Evolutionary conservation across 2,329 filamentous ascomycete species (phyloP).

Genomic region (Hymenoscyphus scutula): DNA sequence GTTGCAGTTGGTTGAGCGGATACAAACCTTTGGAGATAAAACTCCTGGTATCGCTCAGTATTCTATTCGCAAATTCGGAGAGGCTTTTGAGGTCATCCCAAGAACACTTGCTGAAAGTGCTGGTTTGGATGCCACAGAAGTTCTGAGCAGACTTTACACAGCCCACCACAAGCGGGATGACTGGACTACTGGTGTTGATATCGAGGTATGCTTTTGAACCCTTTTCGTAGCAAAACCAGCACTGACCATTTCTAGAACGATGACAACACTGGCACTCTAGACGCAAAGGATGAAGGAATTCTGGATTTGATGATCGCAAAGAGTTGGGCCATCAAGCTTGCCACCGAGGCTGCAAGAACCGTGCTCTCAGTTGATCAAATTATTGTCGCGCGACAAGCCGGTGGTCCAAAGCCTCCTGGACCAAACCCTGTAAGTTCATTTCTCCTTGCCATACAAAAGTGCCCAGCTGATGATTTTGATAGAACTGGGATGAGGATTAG

Average conservation of each 20-base stretch:
- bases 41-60: slow-evolving; percentile 92
- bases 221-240: neutral
- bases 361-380: slow-evolving; percentile 98
- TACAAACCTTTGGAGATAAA: slow-evolving; percentile 87
- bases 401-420: slow-evolving; percentile 92
- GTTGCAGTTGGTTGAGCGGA: slow-evolving; percentile 87
- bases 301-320: slow-evolving; percentile 90
- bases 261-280: slow-evolving; percentile 74
- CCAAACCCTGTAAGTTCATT: slow-evolving; percentile 64
- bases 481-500: slow-evolving; percentile 41
- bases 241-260: slow-evolving; percentile 55
- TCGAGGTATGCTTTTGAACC: slow-evolving; percentile 59
- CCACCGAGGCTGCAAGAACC: slow-evolving; percentile 90
- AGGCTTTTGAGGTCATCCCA: slow-evolving; percentile 96
- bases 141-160: slow-evolving; percentile 87
- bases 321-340: slow-evolving; percentile 95
- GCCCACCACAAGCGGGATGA: slow-evolving; percentile 86
- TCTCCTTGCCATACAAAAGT: neutral
- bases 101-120: slow-evolving; percentile 92
- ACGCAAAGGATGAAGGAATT: slow-evolving; percentile 84
- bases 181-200: slow-evolving; percentile 90
- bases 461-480: slow-evolving; percentile 17
- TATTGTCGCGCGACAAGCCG: slow-evolving; percentile 95
- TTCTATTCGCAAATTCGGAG: slow-evolving; percentile 94
- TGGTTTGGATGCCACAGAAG: slow-evolving; percentile 94